Evolutionary conservation across 495 filamentous ascomycete species (phyloP).

Genomic region (Hypoxylon fragiforme): DNA sequence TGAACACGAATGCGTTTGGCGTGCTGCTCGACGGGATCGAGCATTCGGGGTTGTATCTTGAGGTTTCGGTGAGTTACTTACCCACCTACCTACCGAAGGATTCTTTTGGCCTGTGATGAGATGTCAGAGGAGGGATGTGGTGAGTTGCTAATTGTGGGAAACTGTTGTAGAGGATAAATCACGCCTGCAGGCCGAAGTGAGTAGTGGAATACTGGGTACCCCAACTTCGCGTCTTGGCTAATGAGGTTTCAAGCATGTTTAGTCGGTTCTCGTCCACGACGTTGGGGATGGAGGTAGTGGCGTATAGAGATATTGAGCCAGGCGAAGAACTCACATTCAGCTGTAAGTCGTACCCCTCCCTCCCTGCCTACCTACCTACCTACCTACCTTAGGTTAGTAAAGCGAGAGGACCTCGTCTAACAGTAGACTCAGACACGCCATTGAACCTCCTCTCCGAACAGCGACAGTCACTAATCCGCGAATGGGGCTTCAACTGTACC

Average conservation of each 20-base stretch:
- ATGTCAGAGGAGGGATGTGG: too few relatives aligned
- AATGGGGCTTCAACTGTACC: slow-evolving; percentile 45
- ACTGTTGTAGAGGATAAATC: slow-evolving; percentile 40
- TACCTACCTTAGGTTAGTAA: too few relatives aligned
- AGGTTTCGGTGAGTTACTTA: slow-evolving; percentile 44
- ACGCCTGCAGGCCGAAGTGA: slow-evolving; percentile 44
- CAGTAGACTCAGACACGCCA: slow-evolving; percentile 28
- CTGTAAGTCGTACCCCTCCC: too few relatives aligned
- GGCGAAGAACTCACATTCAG: slow-evolving; percentile 45
- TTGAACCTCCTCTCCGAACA: slow-evolving; percentile 34
- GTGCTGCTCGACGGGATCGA: slow-evolving; percentile 29
- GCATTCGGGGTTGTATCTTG: slow-evolving; percentile 39
- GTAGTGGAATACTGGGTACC: too few relatives aligned
- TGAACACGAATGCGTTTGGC: slow-evolving; percentile 43
- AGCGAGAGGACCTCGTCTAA: too few relatives aligned
- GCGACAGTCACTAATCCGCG: slow-evolving; percentile 33
- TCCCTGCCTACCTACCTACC: too few relatives aligned
- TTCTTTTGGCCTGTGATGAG: too few relatives aligned
- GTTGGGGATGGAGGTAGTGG: slow-evolving; percentile 36
- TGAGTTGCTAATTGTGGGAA: neutral
- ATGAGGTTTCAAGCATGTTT: slow-evolving; percentile 27
- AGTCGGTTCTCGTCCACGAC: slow-evolving; percentile 35
- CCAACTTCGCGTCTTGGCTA: neutral
- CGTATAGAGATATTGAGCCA: slow-evolving; percentile 38
- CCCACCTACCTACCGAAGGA: too few relatives aligned